Evolutionary conservation across 257 asterid genomes (phyloP), one percentile per base, ranked within the genome.

Genomic region (Perilla frutescens): DNA sequence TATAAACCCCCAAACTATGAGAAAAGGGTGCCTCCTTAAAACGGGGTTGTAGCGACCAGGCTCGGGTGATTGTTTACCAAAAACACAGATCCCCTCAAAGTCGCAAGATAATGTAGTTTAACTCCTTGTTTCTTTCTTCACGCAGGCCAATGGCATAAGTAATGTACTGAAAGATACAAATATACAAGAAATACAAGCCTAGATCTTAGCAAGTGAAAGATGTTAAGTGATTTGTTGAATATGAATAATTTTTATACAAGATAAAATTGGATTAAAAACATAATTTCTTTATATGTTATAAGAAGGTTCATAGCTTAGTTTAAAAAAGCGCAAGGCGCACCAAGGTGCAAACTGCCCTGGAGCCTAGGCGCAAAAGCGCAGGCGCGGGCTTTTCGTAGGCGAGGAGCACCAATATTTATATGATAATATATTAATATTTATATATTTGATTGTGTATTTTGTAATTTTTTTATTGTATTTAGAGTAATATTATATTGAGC

Each of bases 141-240:
- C 41, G 29, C 15, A 29, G 74, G 67, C 45, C 69, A 71, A 43
- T 48, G 53, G 57, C 54, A 68, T 50, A 13, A 50, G n/a, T 50
- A 4, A 20, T 13, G 29, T n/a, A 50, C 56, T n/a, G 8, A 50
- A n/a, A 50, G 29, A 13, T 39, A 20, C 26, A 67, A 56, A 54
- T n/a, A 55, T 72, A 44, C 55, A 77, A 70, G 67, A 34, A 47
- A 62, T 53, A 15, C 4, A 54, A 37, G 49, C 67, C 58, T 8
- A 75, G 14, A 49, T 65, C 56, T 63, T n/a, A 71, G 53, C 13
- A 58, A 54, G 20, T 8, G 44, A 36, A 69, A 6, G 56, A 60
- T 70, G 57, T 56, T 3, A 41, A 11, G 53, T 6, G 63, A 67
- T 67, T 49, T 29, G 9, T 39, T 43, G 14, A 62, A 40, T 40